Evolutionary conservation across 2,329 filamentous ascomycete genomes (phyloP), one percentile per base, ranked within the genome.

Genomic region (Phialophora tarda): DNA sequence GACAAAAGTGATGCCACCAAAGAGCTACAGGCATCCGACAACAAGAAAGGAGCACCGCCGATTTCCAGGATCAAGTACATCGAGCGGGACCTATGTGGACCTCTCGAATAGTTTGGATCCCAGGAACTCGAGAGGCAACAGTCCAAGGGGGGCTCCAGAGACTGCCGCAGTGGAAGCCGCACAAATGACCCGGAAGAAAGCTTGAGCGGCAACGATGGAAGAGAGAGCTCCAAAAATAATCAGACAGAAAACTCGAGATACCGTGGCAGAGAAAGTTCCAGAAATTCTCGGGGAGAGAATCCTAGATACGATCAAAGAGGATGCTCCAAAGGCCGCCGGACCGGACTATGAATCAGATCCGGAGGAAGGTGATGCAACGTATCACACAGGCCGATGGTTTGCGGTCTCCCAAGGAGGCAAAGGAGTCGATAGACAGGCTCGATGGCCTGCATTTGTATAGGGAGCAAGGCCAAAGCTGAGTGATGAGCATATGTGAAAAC

Each of bases 51-150:
- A 5, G 12, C 23, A 26, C 10, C 8, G 48, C 48, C 28, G 26
- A 21, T 30, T 21, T 17, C 34, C 53, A 5, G 53, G 26, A 34
- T 55, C 53, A 28, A 55, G 53, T 17, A 14, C 4, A 10, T 55
- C 53, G 28, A 55, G 53, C 8, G 4, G 11, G 28, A 55, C 53
- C n/a, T 55, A 55, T 10, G 53, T 55, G 23, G 26, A 55, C 6
- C 24, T n/a, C 2, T 34, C 24, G 14, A 28, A 55, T n/a, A 34
- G 26, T 12, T n/a, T 30, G 53, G 17, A 34, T 5, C 28, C 5
- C 17, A 5, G 28, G 28, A 34, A 12, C 28, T 55, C 28, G 24
- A 30, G 26, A 34, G 12, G 8, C n/a, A 24, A 28, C 8, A n/a
- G 26, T 55, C n/a, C 53, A 11, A 34, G n/a, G 34, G 28, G 17